phyloP scores from a whole-genome alignment of 1,284 basidiomycete species.

The Cutaneotrichosporon cavernicola region DNA sequence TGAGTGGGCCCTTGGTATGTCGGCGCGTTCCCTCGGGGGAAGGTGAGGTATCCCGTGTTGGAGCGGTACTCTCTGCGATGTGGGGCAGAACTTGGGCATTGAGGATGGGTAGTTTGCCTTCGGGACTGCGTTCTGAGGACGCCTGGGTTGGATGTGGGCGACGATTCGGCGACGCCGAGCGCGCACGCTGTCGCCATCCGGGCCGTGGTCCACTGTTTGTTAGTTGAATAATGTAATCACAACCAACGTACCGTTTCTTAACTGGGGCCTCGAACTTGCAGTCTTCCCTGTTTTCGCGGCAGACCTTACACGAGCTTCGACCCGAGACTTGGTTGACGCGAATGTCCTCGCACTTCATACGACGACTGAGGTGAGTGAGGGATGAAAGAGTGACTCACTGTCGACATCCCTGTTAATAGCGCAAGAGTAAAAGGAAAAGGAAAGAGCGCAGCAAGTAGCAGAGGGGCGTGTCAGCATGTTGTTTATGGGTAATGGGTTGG shows the following conservation, averaged over 20 bases:
- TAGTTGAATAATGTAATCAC: no score
- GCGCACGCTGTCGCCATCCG: conserved; percentile 15
- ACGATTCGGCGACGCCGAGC: not conserved
- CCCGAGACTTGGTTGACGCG: conserved; percentile 11
- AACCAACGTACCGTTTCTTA: conserved; percentile 27
- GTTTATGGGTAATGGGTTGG: not conserved
- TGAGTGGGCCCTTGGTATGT: conserved; percentile 18
- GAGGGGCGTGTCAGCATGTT: not conserved
- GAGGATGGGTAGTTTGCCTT: not conserved
- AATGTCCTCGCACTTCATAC: conserved; percentile 35
- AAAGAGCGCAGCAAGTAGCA: not conserved
- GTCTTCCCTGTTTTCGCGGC: conserved; percentile 28
- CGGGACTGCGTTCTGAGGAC: not conserved
- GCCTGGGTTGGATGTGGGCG: not conserved
- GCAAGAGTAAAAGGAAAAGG: not conserved
- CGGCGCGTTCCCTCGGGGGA: not conserved
- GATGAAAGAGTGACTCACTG: conserved; percentile 21
- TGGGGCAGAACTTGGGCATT: not conserved
- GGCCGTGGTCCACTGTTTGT: conserved; percentile 18
- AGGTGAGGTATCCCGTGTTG: conserved; percentile 1
- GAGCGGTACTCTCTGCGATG: not conserved
- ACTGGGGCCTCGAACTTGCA: conserved; percentile 35
- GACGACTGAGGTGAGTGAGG: conserved; percentile 21
- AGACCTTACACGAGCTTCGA: conserved; percentile 26
- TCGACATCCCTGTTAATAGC: conserved; percentile 23